Conservation (phyloP, 129 eudicot genomes). For the Scalesia atractyloides region DNA sequence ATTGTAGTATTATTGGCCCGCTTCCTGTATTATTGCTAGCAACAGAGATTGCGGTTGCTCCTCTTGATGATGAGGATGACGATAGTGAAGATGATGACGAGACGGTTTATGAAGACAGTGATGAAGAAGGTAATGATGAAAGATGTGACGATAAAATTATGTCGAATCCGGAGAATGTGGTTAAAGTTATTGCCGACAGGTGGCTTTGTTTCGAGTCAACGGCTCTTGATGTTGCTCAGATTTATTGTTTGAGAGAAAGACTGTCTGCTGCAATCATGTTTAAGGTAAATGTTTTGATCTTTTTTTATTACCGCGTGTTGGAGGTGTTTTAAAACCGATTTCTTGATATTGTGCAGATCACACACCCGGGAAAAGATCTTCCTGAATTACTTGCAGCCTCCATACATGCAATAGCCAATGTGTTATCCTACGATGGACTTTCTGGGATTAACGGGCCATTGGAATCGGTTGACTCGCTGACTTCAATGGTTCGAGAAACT, state of each 20-base stretch:
- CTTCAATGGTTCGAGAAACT: constrained; percentile 58
- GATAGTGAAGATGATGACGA: constrained; percentile 48
- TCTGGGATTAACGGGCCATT: constrained; percentile 47
- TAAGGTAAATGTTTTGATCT: constrained; percentile 48
- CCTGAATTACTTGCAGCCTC: constrained; percentile 75
- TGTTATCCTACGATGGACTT: constrained; percentile 78
- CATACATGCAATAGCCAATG: constrained; percentile 54
- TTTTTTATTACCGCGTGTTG: neutral
- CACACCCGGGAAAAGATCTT: constrained; percentile 60
- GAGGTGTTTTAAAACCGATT: constrained; percentile 2
- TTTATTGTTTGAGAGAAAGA: constrained; percentile 93
- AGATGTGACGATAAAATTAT: constrained; percentile 52
- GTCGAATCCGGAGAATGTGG: constrained; percentile 77
- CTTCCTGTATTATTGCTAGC: constrained; percentile 77
- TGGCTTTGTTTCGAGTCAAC: constrained; percentile 82
- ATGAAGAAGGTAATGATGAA: constrained; percentile 50
- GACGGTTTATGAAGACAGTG: constrained; percentile 41
- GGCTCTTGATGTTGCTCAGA: constrained; percentile 89
- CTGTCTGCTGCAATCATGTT: constrained; percentile 73
- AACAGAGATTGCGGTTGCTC: constrained; percentile 87
- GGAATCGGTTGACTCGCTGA: constrained; percentile 51
- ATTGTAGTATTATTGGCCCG: constrained; percentile 68
- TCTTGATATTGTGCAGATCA: constrained; percentile 48
- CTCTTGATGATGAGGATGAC: constrained; percentile 37
- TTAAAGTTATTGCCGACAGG: constrained; percentile 75